phyloP scores from a whole-genome alignment of 306 rosid genomes.

The Ormosia semicastrata region DNA sequence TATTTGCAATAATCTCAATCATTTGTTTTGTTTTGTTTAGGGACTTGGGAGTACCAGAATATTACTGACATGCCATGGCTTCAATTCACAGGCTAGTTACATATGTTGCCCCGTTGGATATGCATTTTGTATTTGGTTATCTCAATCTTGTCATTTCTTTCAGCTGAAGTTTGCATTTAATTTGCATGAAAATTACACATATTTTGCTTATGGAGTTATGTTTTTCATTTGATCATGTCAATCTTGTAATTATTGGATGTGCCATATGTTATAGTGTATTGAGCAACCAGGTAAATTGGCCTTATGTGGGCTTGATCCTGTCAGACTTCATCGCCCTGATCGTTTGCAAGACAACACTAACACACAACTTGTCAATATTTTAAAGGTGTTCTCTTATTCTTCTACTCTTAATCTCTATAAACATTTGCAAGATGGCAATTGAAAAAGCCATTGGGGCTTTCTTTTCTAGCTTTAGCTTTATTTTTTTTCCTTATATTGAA shows the following conservation, averaged over 20 bases:
- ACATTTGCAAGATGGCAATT: background rate
- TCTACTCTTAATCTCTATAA: background rate
- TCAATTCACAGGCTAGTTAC: constrained; percentile 61
- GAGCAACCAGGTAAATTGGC: constrained; percentile 73
- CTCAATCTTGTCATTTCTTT: constrained; percentile 16
- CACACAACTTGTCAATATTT: constrained; percentile 63
- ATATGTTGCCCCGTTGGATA: constrained; percentile 19
- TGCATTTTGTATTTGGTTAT: constrained; percentile 7
- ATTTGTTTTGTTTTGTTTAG: constrained; percentile 35
- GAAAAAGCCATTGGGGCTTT: background rate
- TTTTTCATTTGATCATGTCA: constrained; percentile 16
- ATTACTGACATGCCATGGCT: constrained; percentile 74
- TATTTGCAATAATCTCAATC: constrained; percentile 26
- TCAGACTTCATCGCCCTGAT: constrained; percentile 73
- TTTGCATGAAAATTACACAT: constrained; percentile 36
- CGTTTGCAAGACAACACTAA: constrained; percentile 78
- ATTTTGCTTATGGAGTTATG: constrained; percentile 24
- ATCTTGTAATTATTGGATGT: constrained; percentile 27
- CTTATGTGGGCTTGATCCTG: constrained; percentile 86
- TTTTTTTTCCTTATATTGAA: background rate
- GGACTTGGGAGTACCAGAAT: constrained; percentile 73
- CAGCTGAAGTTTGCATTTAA: constrained; percentile 26
- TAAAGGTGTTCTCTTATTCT: constrained; percentile 56
- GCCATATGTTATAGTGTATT: constrained; percentile 46
- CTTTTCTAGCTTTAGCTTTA: background rate